phyloP scores from a whole-genome alignment of 768 basidiomycete genomes.

The Suillus clintonianus region DNA sequence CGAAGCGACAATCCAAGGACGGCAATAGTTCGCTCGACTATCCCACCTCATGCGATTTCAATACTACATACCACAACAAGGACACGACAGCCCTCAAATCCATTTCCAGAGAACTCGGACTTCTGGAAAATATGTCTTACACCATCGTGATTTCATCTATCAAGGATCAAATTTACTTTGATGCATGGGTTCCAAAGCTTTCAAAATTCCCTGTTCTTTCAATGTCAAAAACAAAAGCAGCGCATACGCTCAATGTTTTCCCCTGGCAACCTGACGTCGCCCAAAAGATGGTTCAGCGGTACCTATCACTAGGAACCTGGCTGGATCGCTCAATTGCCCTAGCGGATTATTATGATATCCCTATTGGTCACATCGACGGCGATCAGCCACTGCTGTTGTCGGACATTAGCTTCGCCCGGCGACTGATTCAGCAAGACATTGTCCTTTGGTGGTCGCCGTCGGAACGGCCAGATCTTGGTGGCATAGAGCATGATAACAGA shows the following conservation, averaged over 20 bases:
- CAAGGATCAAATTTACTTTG: conserved; percentile 84
- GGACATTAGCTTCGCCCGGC: conserved; percentile 89
- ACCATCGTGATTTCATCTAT: conserved; percentile 83
- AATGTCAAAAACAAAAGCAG: conserved; percentile 76
- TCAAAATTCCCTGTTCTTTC: conserved; percentile 84
- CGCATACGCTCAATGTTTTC: conserved; percentile 79
- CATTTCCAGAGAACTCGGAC: conserved; percentile 82
- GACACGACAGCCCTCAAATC: conserved; percentile 82
- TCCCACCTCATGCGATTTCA: conserved; percentile 59
- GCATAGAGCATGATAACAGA: conserved; percentile 83
- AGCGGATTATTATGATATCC: conserved; percentile 90
- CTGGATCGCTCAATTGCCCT: conserved; percentile 76
- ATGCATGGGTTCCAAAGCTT: conserved; percentile 67
- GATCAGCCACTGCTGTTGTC: conserved; percentile 88
- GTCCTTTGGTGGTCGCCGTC: conserved; percentile 96
- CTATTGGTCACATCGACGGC: conserved; percentile 88
- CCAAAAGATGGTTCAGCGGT: conserved; percentile 82
- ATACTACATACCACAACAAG: conserved; percentile 74
- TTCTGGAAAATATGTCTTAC: conserved; percentile 72
- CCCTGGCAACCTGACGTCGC: conserved; percentile 88
- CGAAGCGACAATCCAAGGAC: conserved; percentile 47
- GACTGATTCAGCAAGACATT: conserved; percentile 84
- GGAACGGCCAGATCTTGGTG: conserved; percentile 89
- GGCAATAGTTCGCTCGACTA: conserved; percentile 60
- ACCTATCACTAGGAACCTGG: conserved; percentile 77